Evolutionary conservation across 164 flowering plant genomes (phyloP).

Genomic region (Litsea cubeba): DNA sequence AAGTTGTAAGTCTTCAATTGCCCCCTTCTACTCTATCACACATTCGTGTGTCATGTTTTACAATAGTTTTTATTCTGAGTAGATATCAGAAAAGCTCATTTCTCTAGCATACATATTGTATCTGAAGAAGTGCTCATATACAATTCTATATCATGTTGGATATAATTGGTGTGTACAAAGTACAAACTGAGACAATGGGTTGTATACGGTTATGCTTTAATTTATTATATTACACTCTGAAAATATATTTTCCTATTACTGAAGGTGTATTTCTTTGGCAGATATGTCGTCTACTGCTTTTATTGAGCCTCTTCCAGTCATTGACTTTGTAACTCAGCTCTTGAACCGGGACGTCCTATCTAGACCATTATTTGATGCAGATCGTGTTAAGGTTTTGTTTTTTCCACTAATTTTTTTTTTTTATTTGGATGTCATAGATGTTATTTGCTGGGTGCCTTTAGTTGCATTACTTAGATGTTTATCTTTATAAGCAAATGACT

Average conservation of each 20-base stretch:
- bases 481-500: too few species aligned
- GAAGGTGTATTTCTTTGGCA: conserved; percentile 18
- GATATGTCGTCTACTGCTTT: conserved; percentile 97
- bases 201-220: neutral
- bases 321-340: conserved; percentile 75
- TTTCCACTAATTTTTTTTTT: neutral
- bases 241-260: neutral
- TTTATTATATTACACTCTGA: neutral
- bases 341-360: conserved; percentile 64
- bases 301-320: conserved; percentile 91
- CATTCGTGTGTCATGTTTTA: too few species aligned
- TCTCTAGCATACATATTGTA: too few species aligned
- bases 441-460: neutral
- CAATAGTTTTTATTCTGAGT: too few species aligned
- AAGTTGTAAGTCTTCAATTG: too few species aligned
- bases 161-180: too few species aligned
- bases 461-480: neutral
- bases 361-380: conserved; percentile 80
- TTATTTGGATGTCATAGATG: neutral
- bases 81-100: too few species aligned
- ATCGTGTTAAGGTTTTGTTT: conserved; percentile 70
- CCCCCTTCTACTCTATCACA: too few species aligned
- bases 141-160: too few species aligned
- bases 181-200: too few species aligned
- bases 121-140: too few species aligned